Conservation (phyloP, 2,329 filamentous ascomycete genomes). For the Cadophora gregata region DNA sequence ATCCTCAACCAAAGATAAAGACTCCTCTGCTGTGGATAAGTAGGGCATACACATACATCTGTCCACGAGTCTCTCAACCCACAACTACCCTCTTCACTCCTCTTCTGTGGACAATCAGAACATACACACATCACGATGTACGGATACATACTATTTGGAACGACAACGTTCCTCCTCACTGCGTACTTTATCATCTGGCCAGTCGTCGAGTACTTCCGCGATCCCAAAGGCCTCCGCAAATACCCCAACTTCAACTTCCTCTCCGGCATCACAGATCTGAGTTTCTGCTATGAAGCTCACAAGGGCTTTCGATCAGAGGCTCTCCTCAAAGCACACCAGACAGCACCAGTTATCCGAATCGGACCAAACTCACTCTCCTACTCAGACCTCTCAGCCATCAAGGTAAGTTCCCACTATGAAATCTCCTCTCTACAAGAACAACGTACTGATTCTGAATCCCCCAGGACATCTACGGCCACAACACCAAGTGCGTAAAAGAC, state of each 20-base stretch:
- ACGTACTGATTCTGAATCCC: neutral
- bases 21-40: neutral
- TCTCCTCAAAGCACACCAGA: slow-evolving; percentile 53
- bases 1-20: neutral
- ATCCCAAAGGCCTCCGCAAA: slow-evolving; percentile 54
- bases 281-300: slow-evolving; percentile 54
- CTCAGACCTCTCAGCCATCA: slow-evolving; percentile 50
- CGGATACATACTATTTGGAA: slow-evolving; percentile 22
- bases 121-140: slow-evolving; percentile 16
- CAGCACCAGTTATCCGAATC: slow-evolving; percentile 52
- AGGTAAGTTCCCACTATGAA: slow-evolving; percentile 20
- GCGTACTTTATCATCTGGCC: slow-evolving; percentile 50
- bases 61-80: too few species aligned
- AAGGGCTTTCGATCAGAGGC: slow-evolving; percentile 51
- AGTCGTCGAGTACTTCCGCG: slow-evolving; percentile 51
- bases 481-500: slow-evolving; percentile 57
- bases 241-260: slow-evolving; percentile 52
- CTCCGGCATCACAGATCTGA: slow-evolving; percentile 53
- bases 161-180: slow-evolving; percentile 9
- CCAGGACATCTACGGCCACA: slow-evolving; percentile 58
- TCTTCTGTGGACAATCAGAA: neutral
- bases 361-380: slow-evolving; percentile 54
- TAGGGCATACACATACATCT: too few species aligned
- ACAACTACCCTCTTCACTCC: too few species aligned
- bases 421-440: neutral